Base-by-base conservation (phyloP, 75 land plant species). In the Pseudotsuga menziesii region DNA sequence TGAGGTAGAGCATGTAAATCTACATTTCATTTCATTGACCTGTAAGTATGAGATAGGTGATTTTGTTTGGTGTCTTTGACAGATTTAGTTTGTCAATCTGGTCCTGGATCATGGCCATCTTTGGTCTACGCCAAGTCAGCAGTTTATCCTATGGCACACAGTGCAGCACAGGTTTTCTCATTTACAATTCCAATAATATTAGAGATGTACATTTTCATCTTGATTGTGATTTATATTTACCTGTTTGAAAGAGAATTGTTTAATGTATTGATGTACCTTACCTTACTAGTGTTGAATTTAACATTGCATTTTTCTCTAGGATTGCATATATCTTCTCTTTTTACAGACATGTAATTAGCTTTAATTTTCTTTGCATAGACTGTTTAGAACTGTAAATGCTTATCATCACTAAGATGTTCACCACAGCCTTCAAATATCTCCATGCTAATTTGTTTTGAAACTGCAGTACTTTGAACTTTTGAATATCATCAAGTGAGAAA, bases 61-160 rank as follows among this genome's bases (percentile, higher is more conserved):
- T 74, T 20, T n/a, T 52, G 59, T 74, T 55, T 26, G 29, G 12
- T 74, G 27, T 56, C 41, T 23, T 72, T 63, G 12, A 80, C 85
- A 94, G 99, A 96, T 86, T 80, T 96, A 64, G 99, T 96, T 39
- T 93, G 94, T 60, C 99, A 94, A 74, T 91, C 99, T 78, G 99
- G 99, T 44, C 99, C 99, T 75, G 97, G 94, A 56, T 85, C 95
- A 52, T 96, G 99, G 99, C 97, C 99, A 66, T 86, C 97, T 70
- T 56, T 27, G 61, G 80, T 96, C 5, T 96, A 96, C 85, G 89
- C 97, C 13, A 72, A 92, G 70, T 88, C 92, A 67, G 94, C 97
- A 70, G 61, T 90, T 58, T 82, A 89, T 83, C 97, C 97, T 11
- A 92, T 90, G 94, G 95, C 97, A 64, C 88, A 92, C 73, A 90